Percentiles rank a stretch among this genome's conserved stretches.
phyloP scores from a whole-genome alignment of 768 basidiomycete genomes.

The Austroboletus eburneus region DNA sequence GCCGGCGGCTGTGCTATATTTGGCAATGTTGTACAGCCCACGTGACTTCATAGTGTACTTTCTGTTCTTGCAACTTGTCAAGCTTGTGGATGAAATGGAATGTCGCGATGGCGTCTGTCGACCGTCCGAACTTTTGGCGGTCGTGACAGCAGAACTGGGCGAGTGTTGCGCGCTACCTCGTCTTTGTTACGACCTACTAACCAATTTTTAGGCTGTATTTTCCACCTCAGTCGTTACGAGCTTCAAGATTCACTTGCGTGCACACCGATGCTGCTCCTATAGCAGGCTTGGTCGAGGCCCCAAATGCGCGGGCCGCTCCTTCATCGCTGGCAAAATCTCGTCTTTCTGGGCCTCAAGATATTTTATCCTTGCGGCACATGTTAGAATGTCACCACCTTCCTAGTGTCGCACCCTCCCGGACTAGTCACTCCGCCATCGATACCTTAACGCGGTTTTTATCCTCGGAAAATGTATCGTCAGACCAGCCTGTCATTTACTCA shows the following conservation, averaged over 20 bases:
- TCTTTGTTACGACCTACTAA: background rate
- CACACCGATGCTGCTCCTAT: background rate
- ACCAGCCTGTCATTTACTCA: conserved; percentile 15
- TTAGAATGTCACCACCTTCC: background rate
- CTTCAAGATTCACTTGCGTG: background rate
- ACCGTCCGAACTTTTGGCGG: conserved; percentile 45
- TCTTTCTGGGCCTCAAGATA: background rate
- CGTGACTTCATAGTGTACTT: conserved; percentile 6
- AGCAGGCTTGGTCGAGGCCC: background rate
- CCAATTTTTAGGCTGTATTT: conserved; percentile 3
- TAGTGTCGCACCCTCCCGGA: background rate
- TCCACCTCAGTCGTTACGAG: conserved; percentile 1
- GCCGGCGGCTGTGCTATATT: conserved; percentile 8
- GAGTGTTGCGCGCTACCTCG: background rate
- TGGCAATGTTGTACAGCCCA: background rate
- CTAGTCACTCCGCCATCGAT: conserved; percentile 9
- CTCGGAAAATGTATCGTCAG: conserved; percentile 7
- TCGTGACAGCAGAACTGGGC: conserved; percentile 29
- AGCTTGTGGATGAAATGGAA: conserved; percentile 58
- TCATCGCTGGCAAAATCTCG: background rate
- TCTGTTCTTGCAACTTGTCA: background rate
- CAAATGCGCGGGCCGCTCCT: background rate
- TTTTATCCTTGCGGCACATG: background rate
- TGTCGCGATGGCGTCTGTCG: conserved; percentile 69
- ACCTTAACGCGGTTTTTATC: conserved; percentile 14